A percentile compares a stretch with the other conserved stretches of the same genome.
These are phyloP conservation scores for Ehretia macrophylla DNA, from an alignment of 257 asterid species.

Conservation along the genomic window DNA sequence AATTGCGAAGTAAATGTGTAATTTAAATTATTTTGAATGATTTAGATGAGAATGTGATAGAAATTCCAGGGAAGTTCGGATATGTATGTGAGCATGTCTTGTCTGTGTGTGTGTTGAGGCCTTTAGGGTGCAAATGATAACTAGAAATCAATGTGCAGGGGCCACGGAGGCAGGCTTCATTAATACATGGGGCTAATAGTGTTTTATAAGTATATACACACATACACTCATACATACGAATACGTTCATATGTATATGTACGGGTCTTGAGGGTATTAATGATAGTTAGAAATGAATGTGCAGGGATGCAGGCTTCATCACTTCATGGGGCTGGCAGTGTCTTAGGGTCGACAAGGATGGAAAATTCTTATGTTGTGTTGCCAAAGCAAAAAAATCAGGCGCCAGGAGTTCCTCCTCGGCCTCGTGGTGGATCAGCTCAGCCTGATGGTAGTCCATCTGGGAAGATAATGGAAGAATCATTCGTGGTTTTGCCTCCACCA, in stretches of 20 bases:
- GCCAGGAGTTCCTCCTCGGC: slow-evolving; percentile 67
- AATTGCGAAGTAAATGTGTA: no score
- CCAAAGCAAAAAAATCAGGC: slow-evolving; percentile 78
- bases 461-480: slow-evolving; percentile 90
- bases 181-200: no score
- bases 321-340: slow-evolving; percentile 58
- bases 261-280: background rate
- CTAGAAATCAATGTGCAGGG: no score
- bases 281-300: slow-evolving; percentile 22
- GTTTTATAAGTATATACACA: no score
- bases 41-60: no score
- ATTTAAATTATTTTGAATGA: no score
- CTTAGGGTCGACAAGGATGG: slow-evolving; percentile 69
- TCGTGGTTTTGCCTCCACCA: slow-evolving; percentile 95
- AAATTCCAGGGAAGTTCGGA: no score
- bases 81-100: no score
- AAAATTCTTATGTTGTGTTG: slow-evolving; percentile 76
- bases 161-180: no score
- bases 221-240: no score
- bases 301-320: slow-evolving; percentile 88
- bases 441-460: slow-evolving; percentile 66
- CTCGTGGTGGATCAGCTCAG: slow-evolving; percentile 51
- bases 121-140: no score
- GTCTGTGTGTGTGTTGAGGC: no score
- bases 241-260: background rate